A percentile compares a stretch with the other conserved stretches of the same genome.
Evolutionary conservation across 75 land plant species (phyloP).

Genomic region (Sequoiadendron giganteum): DNA sequence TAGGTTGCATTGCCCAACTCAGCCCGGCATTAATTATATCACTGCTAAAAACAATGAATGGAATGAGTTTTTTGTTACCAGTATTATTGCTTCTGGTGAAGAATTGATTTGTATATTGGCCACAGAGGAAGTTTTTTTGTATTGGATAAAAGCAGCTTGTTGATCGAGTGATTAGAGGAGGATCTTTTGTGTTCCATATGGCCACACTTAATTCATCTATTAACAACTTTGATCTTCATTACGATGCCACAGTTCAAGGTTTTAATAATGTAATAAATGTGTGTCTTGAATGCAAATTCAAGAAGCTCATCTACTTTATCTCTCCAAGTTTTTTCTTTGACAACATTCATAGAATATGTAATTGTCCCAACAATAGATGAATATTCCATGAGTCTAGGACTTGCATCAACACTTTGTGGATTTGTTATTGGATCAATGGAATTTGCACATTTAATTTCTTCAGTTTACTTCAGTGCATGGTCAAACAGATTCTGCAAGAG

Average conservation of each 20-base stretch:
- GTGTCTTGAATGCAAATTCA: constrained; percentile 72
- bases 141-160: constrained; percentile 18
- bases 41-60: constrained; percentile 24
- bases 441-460: too few relatives aligned
- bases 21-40: constrained; percentile 70
- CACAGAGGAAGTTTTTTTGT: constrained; percentile 65
- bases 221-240: constrained; percentile 75
- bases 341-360: constrained; percentile 77
- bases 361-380: constrained; percentile 93
- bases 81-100: constrained; percentile 62
- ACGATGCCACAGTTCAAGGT: constrained; percentile 87
- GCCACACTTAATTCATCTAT: constrained; percentile 95
- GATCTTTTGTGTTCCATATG: constrained; percentile 92
- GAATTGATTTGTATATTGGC: constrained; percentile 71
- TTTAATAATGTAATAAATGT: constrained; percentile 90
- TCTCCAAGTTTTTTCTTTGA: constrained; percentile 97
- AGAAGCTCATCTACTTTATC: constrained; percentile 85
- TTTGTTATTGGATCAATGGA: background rate
- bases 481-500: constrained; percentile 18
- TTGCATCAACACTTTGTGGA: constrained; percentile 73
- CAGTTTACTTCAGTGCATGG: too few relatives aligned
- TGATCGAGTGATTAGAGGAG: constrained; percentile 71
- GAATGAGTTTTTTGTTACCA: constrained; percentile 51
- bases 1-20: constrained; percentile 50
- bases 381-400: constrained; percentile 63